These are phyloP conservation scores for Chloropicon primus DNA, from an alignment of 139 green algal species.

Conservation along the genomic window DNA sequence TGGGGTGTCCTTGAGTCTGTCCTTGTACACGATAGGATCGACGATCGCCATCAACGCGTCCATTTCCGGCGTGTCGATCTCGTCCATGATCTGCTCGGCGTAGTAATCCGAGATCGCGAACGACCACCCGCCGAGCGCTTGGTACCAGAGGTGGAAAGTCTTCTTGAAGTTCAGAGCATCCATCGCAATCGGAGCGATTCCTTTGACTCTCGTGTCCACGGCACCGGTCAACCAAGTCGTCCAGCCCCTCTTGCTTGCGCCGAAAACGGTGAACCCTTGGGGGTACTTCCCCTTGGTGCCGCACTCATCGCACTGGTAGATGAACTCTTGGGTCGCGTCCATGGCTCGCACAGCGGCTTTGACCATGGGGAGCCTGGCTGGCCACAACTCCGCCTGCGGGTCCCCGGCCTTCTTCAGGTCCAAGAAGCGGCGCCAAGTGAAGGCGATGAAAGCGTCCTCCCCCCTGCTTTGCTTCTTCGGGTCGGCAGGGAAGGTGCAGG, in stretches of 20 bases:
- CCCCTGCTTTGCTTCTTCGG: neutral
- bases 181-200: constrained; percentile 7
- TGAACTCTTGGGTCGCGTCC: constrained; percentile 13
- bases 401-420: neutral
- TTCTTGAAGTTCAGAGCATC: neutral
- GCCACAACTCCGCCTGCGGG: neutral
- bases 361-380: constrained; percentile 8
- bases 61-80: neutral
- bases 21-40: constrained; percentile 2
- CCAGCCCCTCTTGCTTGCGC: constrained; percentile 10
- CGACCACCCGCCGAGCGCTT: constrained; percentile 10
- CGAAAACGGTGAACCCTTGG: constrained; percentile 1
- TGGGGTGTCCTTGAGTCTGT: constrained; percentile 3
- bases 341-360: constrained; percentile 11
- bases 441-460: constrained; percentile 14
- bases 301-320: neutral
- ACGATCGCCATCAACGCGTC: neutral
- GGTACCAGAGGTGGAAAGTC: constrained; percentile 7
- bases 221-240: constrained; percentile 2
- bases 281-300: neutral
- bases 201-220: neutral
- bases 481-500: constrained; percentile 7
- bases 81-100: constrained; percentile 3
- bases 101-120: constrained; percentile 11
- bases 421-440: constrained; percentile 10